These are phyloP conservation scores for Aspergillus floridensis DNA, from an alignment of 2,329 filamentous ascomycete species.

Conservation along the genomic window DNA sequence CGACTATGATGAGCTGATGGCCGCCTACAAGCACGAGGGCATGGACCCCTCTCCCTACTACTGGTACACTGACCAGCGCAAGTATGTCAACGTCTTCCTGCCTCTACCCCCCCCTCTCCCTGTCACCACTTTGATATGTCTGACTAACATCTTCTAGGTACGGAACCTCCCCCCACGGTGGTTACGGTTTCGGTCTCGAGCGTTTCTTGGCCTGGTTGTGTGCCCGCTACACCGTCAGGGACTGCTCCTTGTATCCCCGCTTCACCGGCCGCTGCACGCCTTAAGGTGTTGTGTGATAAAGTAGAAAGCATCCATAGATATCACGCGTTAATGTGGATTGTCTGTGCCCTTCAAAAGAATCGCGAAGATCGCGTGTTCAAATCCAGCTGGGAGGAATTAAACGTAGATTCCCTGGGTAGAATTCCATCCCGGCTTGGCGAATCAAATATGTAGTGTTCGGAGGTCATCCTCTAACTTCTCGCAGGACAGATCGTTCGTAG, in stretches of 20 bases:
- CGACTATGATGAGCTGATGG: conserved; percentile 83
- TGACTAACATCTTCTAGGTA: conserved; percentile 56
- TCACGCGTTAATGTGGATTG: background rate
- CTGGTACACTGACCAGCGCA: conserved; percentile 98
- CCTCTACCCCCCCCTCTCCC: background rate
- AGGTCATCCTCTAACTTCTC: no score
- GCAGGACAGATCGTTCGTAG: no score
- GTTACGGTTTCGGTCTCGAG: conserved; percentile 90
- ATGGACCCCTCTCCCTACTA: conserved; percentile 86
- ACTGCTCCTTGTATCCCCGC: conserved; percentile 53
- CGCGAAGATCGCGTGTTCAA: background rate
- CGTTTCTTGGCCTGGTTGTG: conserved; percentile 69
- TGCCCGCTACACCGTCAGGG: conserved; percentile 63
- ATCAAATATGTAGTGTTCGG: no score
- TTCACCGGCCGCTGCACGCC: conserved; percentile 52
- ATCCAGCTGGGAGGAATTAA: background rate
- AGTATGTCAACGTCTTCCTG: conserved; percentile 57
- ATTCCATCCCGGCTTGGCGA: no score
- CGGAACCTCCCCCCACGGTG: conserved; percentile 85
- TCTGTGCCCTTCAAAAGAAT: background rate
- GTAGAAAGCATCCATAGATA: conserved; percentile 8
- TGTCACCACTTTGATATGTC: no score
- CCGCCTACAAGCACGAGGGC: conserved; percentile 79
- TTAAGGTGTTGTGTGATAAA: conserved; percentile 23
- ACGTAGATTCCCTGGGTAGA: background rate